Base-by-base conservation (phyloP, 1,284 basidiomycete species). In the Taiwanofungus camphoratus region DNA sequence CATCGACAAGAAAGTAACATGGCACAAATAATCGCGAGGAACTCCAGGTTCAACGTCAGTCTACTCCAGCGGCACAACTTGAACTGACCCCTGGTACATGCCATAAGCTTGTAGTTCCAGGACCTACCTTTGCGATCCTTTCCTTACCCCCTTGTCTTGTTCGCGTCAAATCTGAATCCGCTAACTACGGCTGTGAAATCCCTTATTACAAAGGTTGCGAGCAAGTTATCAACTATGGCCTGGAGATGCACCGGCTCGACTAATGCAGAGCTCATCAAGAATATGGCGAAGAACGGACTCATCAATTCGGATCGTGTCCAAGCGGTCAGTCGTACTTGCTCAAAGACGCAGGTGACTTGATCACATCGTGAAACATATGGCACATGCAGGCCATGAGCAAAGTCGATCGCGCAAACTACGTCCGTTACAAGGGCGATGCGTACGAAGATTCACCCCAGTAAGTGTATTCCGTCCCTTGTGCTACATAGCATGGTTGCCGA, bases 401-500 rank as follows among this genome's bases (percentile, higher is more conserved):
- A 15, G 82, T 87, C 7, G 87, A 92, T 60, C 73, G 89, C 16
- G 79, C 75, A 3, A 75, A 87, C 56, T 94, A 88, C 57, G 84
- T 90, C 9, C 59, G 65, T 1, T 59, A 69, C 44, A 67, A 64
- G 33, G 42, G 54, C 0, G 65, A 70, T 15, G 85, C 90, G 2
- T 94, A 94, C 50, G 66, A 79, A 22, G 92, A 94, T 57, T 77
- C 81, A 0, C 92, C 91, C 13, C 85, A 89, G 80, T 84, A 45
- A 53, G 68, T 52, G 60, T 66, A 41, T 39, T 42, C 33, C 30
- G 20, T 39, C 26, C 30, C 24, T 36, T 35, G 21, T 31, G 15
- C 24, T 38, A 40, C 18, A 9, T 13, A 26, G 26, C 26, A 29
- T 29, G 8, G 26, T n/a, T n/a, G n/a, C 26, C 19, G 23, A 36